These are phyloP conservation scores for Stramenopiles sp. DNA, from an alignment of 352 stramenopile genomes.

Conservation along the genomic window DNA sequence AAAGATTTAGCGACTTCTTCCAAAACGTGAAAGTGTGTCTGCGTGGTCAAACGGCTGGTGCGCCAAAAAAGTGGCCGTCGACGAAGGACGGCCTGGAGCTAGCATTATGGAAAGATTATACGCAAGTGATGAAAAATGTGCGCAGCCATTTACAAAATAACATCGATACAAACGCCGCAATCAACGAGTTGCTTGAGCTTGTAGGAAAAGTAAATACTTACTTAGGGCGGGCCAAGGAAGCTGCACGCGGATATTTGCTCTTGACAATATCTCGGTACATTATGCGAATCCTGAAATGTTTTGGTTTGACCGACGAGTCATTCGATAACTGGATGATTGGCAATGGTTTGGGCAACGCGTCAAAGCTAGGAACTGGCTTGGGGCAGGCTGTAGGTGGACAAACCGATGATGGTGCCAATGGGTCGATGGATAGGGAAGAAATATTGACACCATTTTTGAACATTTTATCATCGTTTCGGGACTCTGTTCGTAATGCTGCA, in stretches of 20 bases:
- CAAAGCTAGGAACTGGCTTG: background rate
- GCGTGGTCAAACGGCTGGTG: background rate
- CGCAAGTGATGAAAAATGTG: background rate
- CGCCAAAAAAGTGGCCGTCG: background rate
- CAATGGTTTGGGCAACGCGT: background rate
- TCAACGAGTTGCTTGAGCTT: background rate
- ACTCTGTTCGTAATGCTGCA: background rate
- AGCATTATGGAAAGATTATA: background rate
- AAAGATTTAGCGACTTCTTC: constrained; percentile 76
- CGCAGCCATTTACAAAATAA: background rate
- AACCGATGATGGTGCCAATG: background rate
- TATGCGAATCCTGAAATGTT: background rate
- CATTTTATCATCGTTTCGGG: background rate
- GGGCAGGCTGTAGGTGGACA: background rate
- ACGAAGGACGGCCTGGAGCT: background rate
- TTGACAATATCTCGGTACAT: background rate
- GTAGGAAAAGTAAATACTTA: background rate
- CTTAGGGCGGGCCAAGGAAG: background rate
- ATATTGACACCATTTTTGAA: background rate
- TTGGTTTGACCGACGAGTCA: background rate
- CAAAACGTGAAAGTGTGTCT: constrained; percentile 59
- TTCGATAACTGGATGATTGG: background rate
- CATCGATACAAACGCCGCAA: background rate
- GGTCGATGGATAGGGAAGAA: background rate
- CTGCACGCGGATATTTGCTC: background rate